phyloP scores from a whole-genome alignment of 2,329 filamentous ascomycete genomes.

The Ophiostoma ips region DNA sequence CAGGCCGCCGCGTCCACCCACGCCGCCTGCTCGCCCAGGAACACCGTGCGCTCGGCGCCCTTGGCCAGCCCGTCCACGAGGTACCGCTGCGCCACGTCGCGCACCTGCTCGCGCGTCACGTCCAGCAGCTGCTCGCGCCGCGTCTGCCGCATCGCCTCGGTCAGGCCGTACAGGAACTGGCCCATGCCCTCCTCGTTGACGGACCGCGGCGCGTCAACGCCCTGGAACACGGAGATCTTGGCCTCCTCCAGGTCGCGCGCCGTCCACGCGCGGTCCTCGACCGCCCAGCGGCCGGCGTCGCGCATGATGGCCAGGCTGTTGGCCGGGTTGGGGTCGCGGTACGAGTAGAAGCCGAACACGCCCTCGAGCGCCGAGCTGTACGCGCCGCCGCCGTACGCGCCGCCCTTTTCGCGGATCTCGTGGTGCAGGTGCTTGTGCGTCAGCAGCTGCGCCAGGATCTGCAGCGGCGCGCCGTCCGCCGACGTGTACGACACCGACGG shows the following conservation, averaged over 20 bases:
- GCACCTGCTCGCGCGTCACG: conserved; percentile 68
- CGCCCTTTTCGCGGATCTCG: conserved; percentile 94
- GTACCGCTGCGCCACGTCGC: conserved; percentile 67
- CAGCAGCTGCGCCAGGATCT: conserved; percentile 78
- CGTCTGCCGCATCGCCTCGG: conserved; percentile 76
- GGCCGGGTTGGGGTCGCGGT: conserved; percentile 86
- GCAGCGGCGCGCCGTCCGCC: conserved; percentile 61
- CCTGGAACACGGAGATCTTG: conserved; percentile 88
- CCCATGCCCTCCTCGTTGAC: conserved; percentile 82
- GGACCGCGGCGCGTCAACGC: conserved; percentile 73
- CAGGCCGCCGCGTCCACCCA: conserved; percentile 62
- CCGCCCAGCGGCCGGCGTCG: conserved; percentile 69
- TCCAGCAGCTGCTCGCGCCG: conserved; percentile 76
- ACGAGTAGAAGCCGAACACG: conserved; percentile 88
- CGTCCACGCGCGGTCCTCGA: conserved; percentile 60
- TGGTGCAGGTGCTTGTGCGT: conserved; percentile 96
- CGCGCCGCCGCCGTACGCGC: conserved; percentile 87
- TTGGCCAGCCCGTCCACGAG: conserved; percentile 53
- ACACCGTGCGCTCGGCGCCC: conserved; percentile 48
- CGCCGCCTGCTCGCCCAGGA: conserved; percentile 71
- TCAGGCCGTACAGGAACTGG: conserved; percentile 72
- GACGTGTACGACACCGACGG: conserved; percentile 75
- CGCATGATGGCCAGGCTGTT: conserved; percentile 80
- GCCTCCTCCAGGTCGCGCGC: conserved; percentile 85
- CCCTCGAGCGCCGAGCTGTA: conserved; percentile 69